Base-by-base conservation (phyloP, 169 alveolate species). In the Neospora caninum region DNA sequence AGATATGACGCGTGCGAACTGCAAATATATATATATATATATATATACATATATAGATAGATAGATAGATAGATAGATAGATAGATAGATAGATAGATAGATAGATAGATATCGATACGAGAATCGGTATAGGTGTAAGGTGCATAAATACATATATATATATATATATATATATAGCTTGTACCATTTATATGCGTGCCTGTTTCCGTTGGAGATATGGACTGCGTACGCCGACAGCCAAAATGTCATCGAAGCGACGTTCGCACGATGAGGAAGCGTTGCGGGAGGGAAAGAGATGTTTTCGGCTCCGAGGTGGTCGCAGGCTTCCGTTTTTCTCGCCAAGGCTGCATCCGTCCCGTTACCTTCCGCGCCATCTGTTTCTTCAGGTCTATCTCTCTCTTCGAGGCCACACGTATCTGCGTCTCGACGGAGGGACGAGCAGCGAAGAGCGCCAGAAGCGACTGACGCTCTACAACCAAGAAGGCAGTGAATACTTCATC, bases 351-450 rank as follows among this genome's bases (percentile, higher is more conserved):
- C 70, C 25, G 80, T 25, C 13, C 41, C 80, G 10, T 25, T 25
- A 4, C 10, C 80, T n/a, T 18, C 43, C 25, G 84, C 49, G 16
- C 0, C 41, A 13, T 16, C 84, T 73, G 84, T 20, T n/a, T 34
- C 1, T 73, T 36, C 92, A 88, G 92, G 93, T 88, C 13, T 84
- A 84, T 38, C 29, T 92, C 64, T 86, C 88, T 25, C 34, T 92
- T 88, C 67, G 95, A 34, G 88, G 78, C 38, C 42, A 70, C 53
- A 22, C 25, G 58, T 92, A 70, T 34, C 82, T 92, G 36, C 88
- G 95, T 18, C 25, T 83, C 39, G 95, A 67, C 36, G 99, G 99
- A n/a, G 97, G 97, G n/a, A 98, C 99, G 27, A 97, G 98, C 95
- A 95, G 98, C 49, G 99, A 98, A 91, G 99, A 98, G 86, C 95